Evolutionary conservation across 805 yeast genomes (phyloP), one percentile per base, ranked within the genome.

Genomic region (Wickerhamiella vanderwaltii): DNA sequence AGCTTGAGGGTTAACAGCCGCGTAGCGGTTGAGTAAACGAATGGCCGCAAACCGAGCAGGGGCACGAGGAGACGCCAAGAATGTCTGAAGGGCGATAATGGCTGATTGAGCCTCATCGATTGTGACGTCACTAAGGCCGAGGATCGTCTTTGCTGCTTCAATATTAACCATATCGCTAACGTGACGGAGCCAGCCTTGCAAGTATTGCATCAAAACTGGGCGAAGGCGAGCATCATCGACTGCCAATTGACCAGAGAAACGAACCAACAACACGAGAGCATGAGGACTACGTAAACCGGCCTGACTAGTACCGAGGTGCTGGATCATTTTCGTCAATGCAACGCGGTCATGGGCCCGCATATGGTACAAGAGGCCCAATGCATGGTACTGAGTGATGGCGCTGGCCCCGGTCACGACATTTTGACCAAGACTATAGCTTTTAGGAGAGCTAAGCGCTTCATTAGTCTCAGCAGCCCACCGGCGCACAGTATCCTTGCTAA

Each of bases 391-490:
- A 45, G 94, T 72, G 69, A 84, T 79, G 16, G 93, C 75, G 33
- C 88, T 76, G 15, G 57, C 57, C 19, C 65, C 62, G 9, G 62
- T 57, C 43, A 47, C 45, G n/a, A 51, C 45, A 25, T 53, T 51
- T n/a, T 18, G 13, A 25, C 15, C 26, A 45, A 31, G 39, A 23
- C 12, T 35, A 37, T 49, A 51, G 31, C 48, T 36, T 57, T 78
- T 79, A 52, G 67, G 68, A 16, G 83, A 73, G 43, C 68, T 66
- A 37, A 86, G 76, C n/a, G 94, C 79, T 60, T 91, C 97, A 62
- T 82, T 87, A 12, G 93, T 78, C 67, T 91, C 98, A 59, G 86
- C 86, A 16, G 88, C 73, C 77, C 94, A 88, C 58, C 97, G 75
- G 55, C 84, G 81, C 29, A 91, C 94, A 25, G 91, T 87, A 47